Evolutionary conservation across 306 rosid species (phyloP).

Genomic region (Morella rubra): DNA sequence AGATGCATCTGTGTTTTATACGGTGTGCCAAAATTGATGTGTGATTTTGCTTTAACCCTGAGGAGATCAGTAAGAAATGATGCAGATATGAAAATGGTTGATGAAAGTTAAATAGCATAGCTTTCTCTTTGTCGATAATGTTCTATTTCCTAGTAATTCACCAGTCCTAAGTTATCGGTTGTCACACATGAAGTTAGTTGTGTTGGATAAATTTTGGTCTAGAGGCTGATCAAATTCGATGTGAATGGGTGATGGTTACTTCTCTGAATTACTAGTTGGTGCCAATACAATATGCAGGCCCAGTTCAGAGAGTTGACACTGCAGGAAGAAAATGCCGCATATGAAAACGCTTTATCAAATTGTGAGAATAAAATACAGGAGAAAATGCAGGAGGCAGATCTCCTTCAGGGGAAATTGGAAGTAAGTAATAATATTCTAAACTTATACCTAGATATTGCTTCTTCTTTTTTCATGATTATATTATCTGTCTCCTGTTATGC

Average conservation of each 20-base stretch:
- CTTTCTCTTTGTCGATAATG: not conserved
- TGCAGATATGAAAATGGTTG: not conserved
- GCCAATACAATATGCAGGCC: conserved; percentile 45
- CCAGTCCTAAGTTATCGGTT: not conserved
- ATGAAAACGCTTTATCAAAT: conserved; percentile 54
- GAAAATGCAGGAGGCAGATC: conserved; percentile 57
- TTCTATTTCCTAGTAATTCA: not conserved
- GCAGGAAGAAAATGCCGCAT: conserved; percentile 77
- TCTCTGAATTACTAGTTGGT: not conserved
- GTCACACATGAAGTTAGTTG: not conserved
- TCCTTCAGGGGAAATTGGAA: conserved; percentile 55
- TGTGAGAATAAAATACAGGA: conserved; percentile 71
- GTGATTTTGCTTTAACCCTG: not conserved
- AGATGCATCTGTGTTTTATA: not conserved
- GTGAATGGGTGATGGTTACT: not conserved
- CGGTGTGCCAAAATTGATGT: not conserved
- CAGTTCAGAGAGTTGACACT: conserved; percentile 75
- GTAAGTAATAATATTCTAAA: conserved; percentile 33
- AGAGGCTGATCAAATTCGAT: not conserved
- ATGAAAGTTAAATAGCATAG: not conserved
- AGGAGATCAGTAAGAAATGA: not conserved
- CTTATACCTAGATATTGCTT: conserved; percentile 4
- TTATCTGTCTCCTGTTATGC: not conserved
- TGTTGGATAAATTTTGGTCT: not conserved
- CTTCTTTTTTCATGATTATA: not conserved